Evolutionary conservation across 1,284 basidiomycete species (phyloP), one percentile per base, ranked within the genome.

Genomic region (Agaricales sp.): DNA sequence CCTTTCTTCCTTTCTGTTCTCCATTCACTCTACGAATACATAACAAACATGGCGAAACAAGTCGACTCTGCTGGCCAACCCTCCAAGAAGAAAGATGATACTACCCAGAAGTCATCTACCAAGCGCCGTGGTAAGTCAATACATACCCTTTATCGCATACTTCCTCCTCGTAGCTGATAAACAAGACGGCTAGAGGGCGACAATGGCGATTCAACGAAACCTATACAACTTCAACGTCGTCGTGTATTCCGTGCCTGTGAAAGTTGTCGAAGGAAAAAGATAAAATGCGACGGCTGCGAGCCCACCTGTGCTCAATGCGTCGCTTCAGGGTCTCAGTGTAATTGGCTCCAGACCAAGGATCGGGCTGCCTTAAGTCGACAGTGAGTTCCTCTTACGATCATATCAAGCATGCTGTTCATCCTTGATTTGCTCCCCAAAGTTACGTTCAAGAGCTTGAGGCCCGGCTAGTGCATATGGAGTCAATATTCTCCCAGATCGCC

Each of bases 361-460:
- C 77, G 87, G 60, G 87, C 87, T 30, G 87, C 87, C 3, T 67
- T 90, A 53, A 90, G 87, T 61, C 74, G 87, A 71, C 87, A 90
- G 87, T 90, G 61, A 55, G 87, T 74, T 30, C 50, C 50, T 37
- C 47, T 48, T 51, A 43, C 39, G 48, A 48, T 24, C 45, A 8
- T 41, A 41, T 6, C 30, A 16, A 16, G 8, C 18, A 19, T 53
- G 44, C 53, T 47, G 43, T 50, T 59, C 54, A 47, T 43, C 47
- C 54, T 58, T 50, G 55, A 58, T 25, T 53, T 49, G 53, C 20
- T 44, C 13, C 47, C 37, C 50, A 30, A 50, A 89, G 88, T 59
- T 91, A 90, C 71, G 87, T 91, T 3, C 87, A 91, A 62, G 87
- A 91, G 61, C 80, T 90, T 48, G 87, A 90, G 66, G 82, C 85